Evolutionary conservation across 2,329 filamentous ascomycete species (phyloP), one percentile per base, ranked within the genome.

Genomic region (Parafenestella ontariensis): DNA sequence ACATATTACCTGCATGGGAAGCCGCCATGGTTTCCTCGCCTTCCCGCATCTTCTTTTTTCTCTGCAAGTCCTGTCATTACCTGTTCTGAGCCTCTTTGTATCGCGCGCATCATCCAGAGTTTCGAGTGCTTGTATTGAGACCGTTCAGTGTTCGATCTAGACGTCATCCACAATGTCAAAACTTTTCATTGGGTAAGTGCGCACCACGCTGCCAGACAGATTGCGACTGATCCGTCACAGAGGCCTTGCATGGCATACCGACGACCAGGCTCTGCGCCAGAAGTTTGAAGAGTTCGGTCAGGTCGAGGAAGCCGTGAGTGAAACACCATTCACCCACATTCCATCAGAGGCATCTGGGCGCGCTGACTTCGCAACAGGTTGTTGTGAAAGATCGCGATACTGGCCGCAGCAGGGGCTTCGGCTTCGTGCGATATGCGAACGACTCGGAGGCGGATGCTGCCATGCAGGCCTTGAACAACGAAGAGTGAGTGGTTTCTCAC

Each of bases 371-470:
- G 5, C 41, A 33, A 44, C 72, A 98, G 94, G 91, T 96, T 60
- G 94, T 99, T 66, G 93, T 98, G 71, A 98, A 96, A 82, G 94
- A 99, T 78, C 91, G 93, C 72, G 94, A 98, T 75, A 97, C 94
- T 72, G 91, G 92, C 70, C 92, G 94, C 77, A 97, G 93, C 83
- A 91, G 95, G 77, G 95, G 95, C 57, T 99, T 98, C 77, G 95
- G 95, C 43, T 98, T 98, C 77, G 94, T 99, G 61, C 90, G 93
- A 68, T 99, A 94, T 79, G 80, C 86, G 46, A 86, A 87, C 62
- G 91, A 93, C 62, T 79, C 82, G 41, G 89, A 93, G 77, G 91
- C 91, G 59, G 87, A 92, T 71, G 83, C 84, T 64, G 91, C 91
- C 39, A 94, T 94, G 75, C 77, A 82, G 41, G 81, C 82, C 62